A percentile compares a stretch with the other conserved stretches of the same genome.
phyloP scores from a whole-genome alignment of 2,329 filamentous ascomycete species.

The Ploettnerulaceae sp. region DNA sequence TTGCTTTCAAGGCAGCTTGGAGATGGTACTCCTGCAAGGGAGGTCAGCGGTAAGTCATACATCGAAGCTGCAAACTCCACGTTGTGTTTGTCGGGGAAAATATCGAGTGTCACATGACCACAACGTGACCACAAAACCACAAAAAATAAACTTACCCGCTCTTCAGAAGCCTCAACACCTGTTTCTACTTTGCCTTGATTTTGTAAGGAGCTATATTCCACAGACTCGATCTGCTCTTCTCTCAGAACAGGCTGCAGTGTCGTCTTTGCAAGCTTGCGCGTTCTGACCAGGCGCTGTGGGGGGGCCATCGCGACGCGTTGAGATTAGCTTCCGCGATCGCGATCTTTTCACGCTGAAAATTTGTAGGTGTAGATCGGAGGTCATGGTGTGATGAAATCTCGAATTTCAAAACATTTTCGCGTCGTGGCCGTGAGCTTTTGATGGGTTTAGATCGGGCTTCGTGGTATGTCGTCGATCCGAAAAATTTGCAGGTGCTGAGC shows the following conservation, averaged over 20 bases:
- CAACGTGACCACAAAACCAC: neutral
- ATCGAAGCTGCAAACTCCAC: neutral
- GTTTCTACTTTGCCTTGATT: constrained; percentile 69
- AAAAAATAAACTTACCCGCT: constrained; percentile 56
- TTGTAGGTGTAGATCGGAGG: constrained; percentile 15
- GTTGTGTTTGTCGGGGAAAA: neutral
- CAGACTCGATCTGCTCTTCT: constrained; percentile 84
- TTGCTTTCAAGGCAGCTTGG: constrained; percentile 31
- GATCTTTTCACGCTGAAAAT: constrained; percentile 30
- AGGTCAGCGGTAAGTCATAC: constrained; percentile 13
- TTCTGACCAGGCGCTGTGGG: constrained; percentile 36
- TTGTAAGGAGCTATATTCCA: constrained; percentile 70
- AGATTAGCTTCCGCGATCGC: constrained; percentile 21
- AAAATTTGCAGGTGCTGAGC: too few relatives aligned
- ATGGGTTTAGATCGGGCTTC: constrained; percentile 16
- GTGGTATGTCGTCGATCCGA: neutral
- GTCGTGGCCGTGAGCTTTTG: constrained; percentile 28
- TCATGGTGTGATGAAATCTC: constrained; percentile 28
- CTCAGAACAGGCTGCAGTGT: constrained; percentile 53
- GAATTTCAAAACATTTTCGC: constrained; percentile 20
- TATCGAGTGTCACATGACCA: constrained; percentile 25
- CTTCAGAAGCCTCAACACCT: constrained; percentile 93
- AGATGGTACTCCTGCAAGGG: constrained; percentile 35
- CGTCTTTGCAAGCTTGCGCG: constrained; percentile 54
- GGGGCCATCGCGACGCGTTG: constrained; percentile 8